phyloP scores from a whole-genome alignment of 805 yeast genomes.

The Tetrapisispora nanseiensis region DNA sequence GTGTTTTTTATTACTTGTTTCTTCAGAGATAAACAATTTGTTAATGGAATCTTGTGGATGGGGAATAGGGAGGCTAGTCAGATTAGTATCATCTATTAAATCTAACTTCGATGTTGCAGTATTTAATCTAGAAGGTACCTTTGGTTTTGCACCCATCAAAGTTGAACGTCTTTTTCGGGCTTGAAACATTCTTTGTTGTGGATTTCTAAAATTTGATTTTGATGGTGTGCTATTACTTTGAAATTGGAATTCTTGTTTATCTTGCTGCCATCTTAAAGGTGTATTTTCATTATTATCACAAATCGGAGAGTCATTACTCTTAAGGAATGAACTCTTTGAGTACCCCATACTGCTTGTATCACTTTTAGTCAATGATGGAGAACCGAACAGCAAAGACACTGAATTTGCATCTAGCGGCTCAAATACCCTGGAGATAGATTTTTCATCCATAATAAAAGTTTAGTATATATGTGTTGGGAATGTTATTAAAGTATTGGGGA shows the following conservation, averaged over 20 bases:
- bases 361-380: conserved; percentile 11
- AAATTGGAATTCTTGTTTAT: conserved; percentile 20
- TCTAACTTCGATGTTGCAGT: conserved; percentile 24
- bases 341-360: conserved; percentile 6
- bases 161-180: conserved; percentile 17
- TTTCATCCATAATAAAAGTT: conserved; percentile 7
- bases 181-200: conserved; percentile 8
- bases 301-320: conserved; percentile 11
- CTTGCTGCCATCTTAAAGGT: conserved; percentile 22
- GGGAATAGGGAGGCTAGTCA: conserved; percentile 25
- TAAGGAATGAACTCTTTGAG: conserved; percentile 5
- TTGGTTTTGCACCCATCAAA: conserved; percentile 25
- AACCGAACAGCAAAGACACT: conserved; percentile 15
- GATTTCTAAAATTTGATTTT: conserved; percentile 10
- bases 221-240: conserved; percentile 27
- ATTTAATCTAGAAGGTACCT: conserved; percentile 17
- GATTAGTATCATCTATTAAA: conserved; percentile 21
- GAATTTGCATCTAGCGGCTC: conserved; percentile 24
- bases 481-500: no score
- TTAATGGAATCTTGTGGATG: conserved; percentile 14
- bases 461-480: no score
- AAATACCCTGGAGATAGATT: conserved; percentile 11
- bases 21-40: neutral
- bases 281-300: conserved; percentile 11
- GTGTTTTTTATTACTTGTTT: conserved; percentile 2